Conservation (phyloP, 176 grass and related monocot genomes). For the Neostapfia colusana region DNA sequence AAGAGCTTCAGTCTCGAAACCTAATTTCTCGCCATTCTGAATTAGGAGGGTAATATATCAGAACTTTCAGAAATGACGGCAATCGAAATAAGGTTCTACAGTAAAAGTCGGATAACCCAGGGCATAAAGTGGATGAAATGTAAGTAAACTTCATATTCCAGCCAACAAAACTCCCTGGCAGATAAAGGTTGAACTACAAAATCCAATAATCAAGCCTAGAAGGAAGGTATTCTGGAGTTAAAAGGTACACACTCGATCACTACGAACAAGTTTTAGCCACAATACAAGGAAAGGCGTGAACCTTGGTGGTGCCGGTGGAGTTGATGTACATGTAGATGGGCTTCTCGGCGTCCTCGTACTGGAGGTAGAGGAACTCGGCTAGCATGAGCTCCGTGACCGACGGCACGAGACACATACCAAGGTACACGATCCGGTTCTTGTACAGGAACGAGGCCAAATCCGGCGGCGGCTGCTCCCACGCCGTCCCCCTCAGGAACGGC, state of each 20-base stretch:
- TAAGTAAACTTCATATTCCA: conserved; percentile 17
- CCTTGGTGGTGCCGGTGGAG: conserved; percentile 89
- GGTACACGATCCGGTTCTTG: conserved; percentile 91
- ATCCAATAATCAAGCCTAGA: conserved; percentile 3
- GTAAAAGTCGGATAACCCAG: neutral
- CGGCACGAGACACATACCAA: conserved; percentile 79
- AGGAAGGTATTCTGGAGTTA: neutral
- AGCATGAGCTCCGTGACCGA: conserved; percentile 76
- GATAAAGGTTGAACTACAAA: neutral
- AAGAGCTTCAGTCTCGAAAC: conserved; percentile 93
- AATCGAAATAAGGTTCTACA: neutral
- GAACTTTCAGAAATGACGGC: neutral
- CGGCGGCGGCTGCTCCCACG: conserved; percentile 61
- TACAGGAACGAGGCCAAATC: conserved; percentile 78
- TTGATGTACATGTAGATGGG: conserved; percentile 95
- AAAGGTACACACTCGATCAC: neutral
- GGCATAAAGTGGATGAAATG: neutral
- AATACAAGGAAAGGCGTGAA: conserved; percentile 4
- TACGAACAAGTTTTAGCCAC: neutral
- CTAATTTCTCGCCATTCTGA: conserved; percentile 87
- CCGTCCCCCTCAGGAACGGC: conserved; percentile 70
- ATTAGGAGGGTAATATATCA: conserved; percentile 37
- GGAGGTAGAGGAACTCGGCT: conserved; percentile 82
- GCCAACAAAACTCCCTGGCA: neutral
- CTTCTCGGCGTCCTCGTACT: conserved; percentile 71